Evolutionary conservation across 2,329 filamentous ascomycete genomes (phyloP).

Genomic region (Talaromyces albobiverticillius): DNA sequence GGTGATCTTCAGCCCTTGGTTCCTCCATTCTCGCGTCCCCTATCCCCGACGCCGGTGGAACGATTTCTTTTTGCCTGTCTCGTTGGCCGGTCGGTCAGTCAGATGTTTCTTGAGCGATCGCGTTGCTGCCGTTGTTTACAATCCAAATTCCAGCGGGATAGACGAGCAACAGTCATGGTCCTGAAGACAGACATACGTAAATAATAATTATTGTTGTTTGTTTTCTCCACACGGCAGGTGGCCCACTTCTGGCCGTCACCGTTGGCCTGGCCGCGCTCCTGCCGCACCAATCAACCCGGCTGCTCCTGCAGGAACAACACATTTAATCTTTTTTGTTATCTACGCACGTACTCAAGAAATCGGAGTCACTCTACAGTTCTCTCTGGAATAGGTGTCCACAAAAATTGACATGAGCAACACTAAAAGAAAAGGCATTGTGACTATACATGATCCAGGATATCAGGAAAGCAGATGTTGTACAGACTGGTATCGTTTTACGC

Average conservation of each 20-base stretch:
- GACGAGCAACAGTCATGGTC: too few relatives aligned
- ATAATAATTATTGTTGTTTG: constrained; percentile 10
- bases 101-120: not conserved
- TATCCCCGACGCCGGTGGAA: not conserved
- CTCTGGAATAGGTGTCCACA: too few relatives aligned
- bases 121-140: not conserved
- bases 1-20: not conserved
- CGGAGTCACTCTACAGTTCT: too few relatives aligned
- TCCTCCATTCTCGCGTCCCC: constrained; percentile 3
- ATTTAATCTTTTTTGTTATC: too few relatives aligned
- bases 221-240: constrained; percentile 16
- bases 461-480: not conserved
- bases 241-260: constrained; percentile 5
- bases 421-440: too few relatives aligned
- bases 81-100: not conserved
- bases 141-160: too few relatives aligned
- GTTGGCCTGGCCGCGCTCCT: constrained; percentile 9
- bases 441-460: not conserved
- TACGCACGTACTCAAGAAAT: too few relatives aligned
- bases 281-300: not conserved
- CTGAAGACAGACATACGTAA: not conserved
- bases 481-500: not conserved
- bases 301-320: too few relatives aligned
- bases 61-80: not conserved
- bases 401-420: too few relatives aligned